Base-by-base conservation (phyloP, 306 rosid genomes). In the Sicyos edulis region DNA sequence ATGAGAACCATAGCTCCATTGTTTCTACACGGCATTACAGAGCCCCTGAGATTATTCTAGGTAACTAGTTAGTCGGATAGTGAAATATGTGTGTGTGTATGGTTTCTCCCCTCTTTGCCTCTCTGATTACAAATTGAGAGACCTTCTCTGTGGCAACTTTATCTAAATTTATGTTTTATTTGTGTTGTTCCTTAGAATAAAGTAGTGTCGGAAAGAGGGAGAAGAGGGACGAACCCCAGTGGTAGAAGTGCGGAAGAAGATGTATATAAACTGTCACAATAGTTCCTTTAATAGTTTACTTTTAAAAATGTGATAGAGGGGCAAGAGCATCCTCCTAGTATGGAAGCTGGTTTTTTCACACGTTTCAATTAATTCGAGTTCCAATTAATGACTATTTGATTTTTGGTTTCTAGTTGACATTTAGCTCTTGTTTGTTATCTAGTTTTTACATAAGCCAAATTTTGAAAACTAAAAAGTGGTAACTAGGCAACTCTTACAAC, bases 11-110 rank as follows among this genome's bases (percentile, higher is more conserved):
- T 85, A 86, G 91, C 93, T 89, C 97, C 87, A 85, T 86, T 88
- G 96, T 92, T 81, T 88, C 87, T 79, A 92, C 96, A 77, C 86
- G 97, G 85, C 97, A 92, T 88, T 92, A 92, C 89, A 84, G 96
- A 84, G 96, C 96, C 84, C 97, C 96, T 78, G 97, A 92, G 92
- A 78, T 89, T 76, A 89, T 92, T 77, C 83, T 92, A 92, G 97
- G 97, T 92, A 89, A 88, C 72, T 73, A 54, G 77, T 77, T 83
- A 58, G 86, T 79, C 83, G 80, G 82, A 77, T 75, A 78, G 79
- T 60, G 34, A 76, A 76, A 72, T 78, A 57, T 79, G 71, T 66
- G 54, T 42, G 19, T 66, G 54, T 62, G 68, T 77, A 19, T 69
- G 22, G 73, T 62, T 56, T 76, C 73, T 74, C 79, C 49, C 22